Evolutionary conservation across 1,284 basidiomycete species (phyloP).

Genomic region (Malassezia sp.): DNA sequence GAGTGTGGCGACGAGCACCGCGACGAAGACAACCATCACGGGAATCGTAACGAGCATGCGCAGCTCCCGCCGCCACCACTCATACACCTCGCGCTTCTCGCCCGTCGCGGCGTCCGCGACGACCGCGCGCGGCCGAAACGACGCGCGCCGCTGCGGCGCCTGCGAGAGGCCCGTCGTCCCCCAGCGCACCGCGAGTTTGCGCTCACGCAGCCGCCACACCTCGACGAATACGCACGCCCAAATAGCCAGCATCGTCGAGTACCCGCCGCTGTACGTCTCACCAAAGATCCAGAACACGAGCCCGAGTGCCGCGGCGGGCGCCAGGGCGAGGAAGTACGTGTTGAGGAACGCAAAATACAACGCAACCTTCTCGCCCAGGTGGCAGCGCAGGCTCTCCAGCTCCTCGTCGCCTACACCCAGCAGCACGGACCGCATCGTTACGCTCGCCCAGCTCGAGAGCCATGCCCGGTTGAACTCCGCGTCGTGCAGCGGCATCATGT

Average conservation of each 20-base stretch:
- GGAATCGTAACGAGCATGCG: conserved; percentile 66
- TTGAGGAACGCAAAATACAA: conserved; percentile 45
- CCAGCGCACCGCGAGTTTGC: conserved; percentile 41
- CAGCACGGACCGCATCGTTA: conserved; percentile 18
- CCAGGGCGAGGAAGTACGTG: conserved; percentile 36
- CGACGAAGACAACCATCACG: conserved; percentile 65
- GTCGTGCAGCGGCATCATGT: conserved; percentile 43
- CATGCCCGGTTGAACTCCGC: conserved; percentile 31
- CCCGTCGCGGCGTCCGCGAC: conserved; percentile 32
- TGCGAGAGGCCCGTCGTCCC: conserved; percentile 30
- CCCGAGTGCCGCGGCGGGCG: conserved; percentile 28
- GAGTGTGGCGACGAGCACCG: conserved; percentile 54
- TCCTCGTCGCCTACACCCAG: conserved; percentile 27
- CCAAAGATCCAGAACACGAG: conserved; percentile 29
- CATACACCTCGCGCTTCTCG: conserved; percentile 40
- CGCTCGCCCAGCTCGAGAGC: conserved; percentile 34
- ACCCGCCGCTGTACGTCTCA: conserved; percentile 25
- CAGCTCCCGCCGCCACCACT: conserved; percentile 51
- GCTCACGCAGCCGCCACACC: conserved; percentile 41
- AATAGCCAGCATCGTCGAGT: conserved; percentile 29
- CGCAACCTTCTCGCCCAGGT: conserved; percentile 44
- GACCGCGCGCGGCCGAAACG: conserved; percentile 27
- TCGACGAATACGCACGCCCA: conserved; percentile 41
- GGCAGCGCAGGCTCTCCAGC: conserved; percentile 36
- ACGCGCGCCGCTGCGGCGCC: conserved; percentile 24